Conservation (phyloP, 495 filamentous ascomycete species). For the Podospora appendiculata region DNA sequence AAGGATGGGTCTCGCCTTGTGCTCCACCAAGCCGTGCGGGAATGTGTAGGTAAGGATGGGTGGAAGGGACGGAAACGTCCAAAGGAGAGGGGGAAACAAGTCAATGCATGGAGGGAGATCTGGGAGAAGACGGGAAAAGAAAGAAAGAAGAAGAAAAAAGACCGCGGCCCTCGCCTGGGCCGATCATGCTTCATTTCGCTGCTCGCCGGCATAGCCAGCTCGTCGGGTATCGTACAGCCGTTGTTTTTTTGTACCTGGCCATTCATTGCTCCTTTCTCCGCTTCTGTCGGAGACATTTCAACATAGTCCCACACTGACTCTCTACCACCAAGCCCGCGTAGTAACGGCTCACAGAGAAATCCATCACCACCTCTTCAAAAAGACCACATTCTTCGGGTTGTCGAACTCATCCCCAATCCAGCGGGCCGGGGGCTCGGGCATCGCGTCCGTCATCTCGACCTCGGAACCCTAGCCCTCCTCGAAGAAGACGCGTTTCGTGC, state of each 20-base stretch:
- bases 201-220: constrained; percentile 4
- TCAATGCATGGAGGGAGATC: too few species aligned
- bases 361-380: too few species aligned
- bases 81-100: neutral
- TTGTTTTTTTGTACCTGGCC: neutral
- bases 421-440: too few species aligned
- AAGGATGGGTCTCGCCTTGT: constrained; percentile 59
- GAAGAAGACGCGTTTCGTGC: constrained; percentile 42
- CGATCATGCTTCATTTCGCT: constrained; percentile 4
- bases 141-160: neutral
- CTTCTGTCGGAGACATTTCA: too few species aligned
- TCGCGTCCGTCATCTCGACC: neutral
- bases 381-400: too few species aligned
- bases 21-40: constrained; percentile 54
- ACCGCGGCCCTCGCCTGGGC: neutral
- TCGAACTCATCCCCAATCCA: too few species aligned
- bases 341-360: too few species aligned
- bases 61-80: neutral
- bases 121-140: neutral
- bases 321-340: too few species aligned
- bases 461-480: constrained; percentile 25
- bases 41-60: constrained; percentile 1
- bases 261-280: neutral
- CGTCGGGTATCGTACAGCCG: constrained; percentile 32
- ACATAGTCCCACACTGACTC: too few species aligned